Base-by-base conservation (phyloP, 805 yeast genomes). In the Brettanomyces naardenensis region DNA sequence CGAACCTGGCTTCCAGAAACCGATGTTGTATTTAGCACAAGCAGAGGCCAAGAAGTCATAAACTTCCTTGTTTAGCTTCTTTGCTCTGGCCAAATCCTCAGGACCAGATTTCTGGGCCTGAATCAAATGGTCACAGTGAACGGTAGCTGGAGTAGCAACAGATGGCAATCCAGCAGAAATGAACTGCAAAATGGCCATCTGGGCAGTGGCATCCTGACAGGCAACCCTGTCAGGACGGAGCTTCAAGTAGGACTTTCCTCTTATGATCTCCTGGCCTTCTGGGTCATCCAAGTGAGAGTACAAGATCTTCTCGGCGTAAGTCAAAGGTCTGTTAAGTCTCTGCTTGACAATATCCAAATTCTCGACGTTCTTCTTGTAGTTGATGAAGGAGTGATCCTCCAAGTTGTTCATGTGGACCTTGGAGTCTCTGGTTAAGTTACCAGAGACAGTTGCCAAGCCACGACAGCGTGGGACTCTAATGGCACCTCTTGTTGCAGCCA, bases 161-260 rank as follows among this genome's bases (percentile, higher is more conserved):
- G 75, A 62, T 36, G 82, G 69, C 75, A 90, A 76, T 27, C 95
- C 95, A 47, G 96, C 90, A 38, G 97, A 87, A 95, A 92, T 92
- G 68, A 92, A 92, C 66, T 92, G 98, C 52, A 92, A 69, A 49
- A 92, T 70, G n/a, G 98, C 98, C 86, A 90, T 92, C 66, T 92
- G 98, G 15, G 98, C 98, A 23, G 96, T 85, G n/a, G 98, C 98
- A 71, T 92, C 98, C 70, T 92, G 98, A 95, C 94, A 90, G 20
- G 98, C 98, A 34, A 92, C 97, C 61, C 98, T 78, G 60, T 92
- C 98, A 19, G 98, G 98, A 59, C 84, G 78, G 53, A 92, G 73
- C 69, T 92, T 92, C 61, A 92, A 73, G 65, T 92, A 92, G 37
- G 89, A 78, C 35, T 79, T 69, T 49, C 98, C 99, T 65, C 98